Conservation (phyloP, 225 moss, liverwort and hornwort species). For the Physcomitrium patens region DNA sequence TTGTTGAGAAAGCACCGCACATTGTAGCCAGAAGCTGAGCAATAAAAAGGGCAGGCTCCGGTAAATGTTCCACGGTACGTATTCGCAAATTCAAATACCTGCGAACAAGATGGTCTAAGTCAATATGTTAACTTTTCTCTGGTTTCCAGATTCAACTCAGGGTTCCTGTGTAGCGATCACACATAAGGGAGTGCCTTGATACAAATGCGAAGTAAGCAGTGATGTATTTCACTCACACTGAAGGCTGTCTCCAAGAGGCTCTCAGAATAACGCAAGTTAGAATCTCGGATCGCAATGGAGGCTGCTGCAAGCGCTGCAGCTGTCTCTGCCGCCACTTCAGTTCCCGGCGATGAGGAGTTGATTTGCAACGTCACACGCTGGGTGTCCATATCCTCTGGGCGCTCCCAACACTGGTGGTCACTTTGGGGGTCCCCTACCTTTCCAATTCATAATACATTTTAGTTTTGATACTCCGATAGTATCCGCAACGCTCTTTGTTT, state of each 20-base stretch:
- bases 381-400: constrained; percentile 58
- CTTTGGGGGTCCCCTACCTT: constrained; percentile 46
- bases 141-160: not conserved
- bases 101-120: not conserved
- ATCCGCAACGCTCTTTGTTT: no score
- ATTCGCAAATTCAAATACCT: constrained; percentile 84
- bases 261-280: constrained; percentile 26
- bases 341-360: constrained; percentile 35
- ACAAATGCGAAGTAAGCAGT: no score
- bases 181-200: no score
- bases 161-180: not conserved
- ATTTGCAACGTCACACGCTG: constrained; percentile 35
- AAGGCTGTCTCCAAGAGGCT: constrained; percentile 31
- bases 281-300: constrained; percentile 27
- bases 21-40: constrained; percentile 75
- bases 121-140: not conserved
- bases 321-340: constrained; percentile 54
- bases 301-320: constrained; percentile 50
- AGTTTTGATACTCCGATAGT: no score
- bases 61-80: constrained; percentile 62
- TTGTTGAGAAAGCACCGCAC: constrained; percentile 28
- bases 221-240: not conserved
- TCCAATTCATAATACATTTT: no score
- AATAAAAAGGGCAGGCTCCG: constrained; percentile 90
- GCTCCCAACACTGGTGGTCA: constrained; percentile 50